Evolutionary conservation across 176 grass and related monocot species (phyloP), one percentile per base, ranked within the genome.

Genomic region (Ensete ventricosum): DNA sequence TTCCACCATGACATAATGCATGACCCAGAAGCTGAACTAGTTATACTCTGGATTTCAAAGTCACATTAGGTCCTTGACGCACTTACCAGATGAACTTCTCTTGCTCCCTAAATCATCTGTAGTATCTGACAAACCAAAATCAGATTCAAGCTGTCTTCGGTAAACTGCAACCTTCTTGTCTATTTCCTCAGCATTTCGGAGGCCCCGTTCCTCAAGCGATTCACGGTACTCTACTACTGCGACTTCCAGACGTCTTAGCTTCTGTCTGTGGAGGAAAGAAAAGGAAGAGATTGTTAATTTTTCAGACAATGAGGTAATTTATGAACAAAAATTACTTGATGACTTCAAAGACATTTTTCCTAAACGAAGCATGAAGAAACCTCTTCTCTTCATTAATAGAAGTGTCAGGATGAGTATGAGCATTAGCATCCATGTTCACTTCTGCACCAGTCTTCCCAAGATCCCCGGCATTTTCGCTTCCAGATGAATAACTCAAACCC

Each of bases 401-500:
- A 14, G 55, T 90, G 67, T 93, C 88, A 50, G 72, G 67, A 69
- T 87, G 94, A 89, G 54, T 73, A 72, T 23, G 82, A 23, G 65
- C 17, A 7, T 77, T 64, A 67, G 82, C 75, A 43, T 74, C 73
- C 64, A 62, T 80, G 50, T 79, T 59, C 80, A 91, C 86, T 86
- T 76, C 27, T 21, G 59, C 83, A 79, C 77, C 78, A 11, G 43
- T 64, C 64, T 91, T 93, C 76, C 53, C 82, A 79, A 73, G 54
- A 78, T 91, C 81, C 77, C 71, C 82, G 52, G 77, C 86, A 85
- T 69, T 77, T 82, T 99, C 96, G n/a, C 91, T 95, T 87, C 74
- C 90, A 62, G 93, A 96, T 85, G 93, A 96, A 92, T 96, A 96
- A 78, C 90, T 86, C 83, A 96, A 84, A 77, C 93, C 85, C 83